Base-by-base conservation (phyloP, 495 filamentous ascomycete species). In the Podospora comata region DNA sequence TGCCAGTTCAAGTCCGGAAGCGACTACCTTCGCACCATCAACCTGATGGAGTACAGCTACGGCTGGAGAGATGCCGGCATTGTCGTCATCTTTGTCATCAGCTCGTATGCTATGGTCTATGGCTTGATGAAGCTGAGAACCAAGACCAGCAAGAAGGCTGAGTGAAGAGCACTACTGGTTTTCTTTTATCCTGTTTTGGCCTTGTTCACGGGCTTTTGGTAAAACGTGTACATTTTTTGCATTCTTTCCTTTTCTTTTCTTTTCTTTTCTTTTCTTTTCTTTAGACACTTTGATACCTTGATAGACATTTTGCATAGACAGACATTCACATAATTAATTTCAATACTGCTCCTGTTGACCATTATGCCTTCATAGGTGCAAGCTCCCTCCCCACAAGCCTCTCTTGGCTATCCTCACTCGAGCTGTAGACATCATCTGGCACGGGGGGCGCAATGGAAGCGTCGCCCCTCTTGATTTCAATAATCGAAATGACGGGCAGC, bases 21-120 rank as follows among this genome's bases (percentile, higher is more conserved):
- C 69, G 79, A 85, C 57, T 92, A 85, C 68, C 78, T 88, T 60
- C 60, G 56, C 53, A 65, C 65, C 30, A 39, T 79, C 1, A 76
- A 78, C 23, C 60, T 75, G 9, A 67, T 70, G 28, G 67, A 74
- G 73, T 85, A 82, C 74, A 61, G 73, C 65, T 73, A 89, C 66
- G 87, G 87, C 62, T 91, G 89, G 90, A 79, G 86, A 39, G 77
- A 89, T 72, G 87, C 85, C 67, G 88, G 82, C 57, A 79, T 87
- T 76, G 68, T 74, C 13, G 67, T 71, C 28, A 70, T 76, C 23
- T 81, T 79, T 60, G 75, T 73, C 13, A 26, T 77, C 61, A 76
- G 74, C 65, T 72, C 69, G 30, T 79, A 78, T 63, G 63, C 67
- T 11, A 23, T 73, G 34, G 75, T 79, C 44, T 79, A 70, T 63